Base-by-base conservation (phyloP, 169 alveolate genomes). In the Plasmodium relictum region DNA sequence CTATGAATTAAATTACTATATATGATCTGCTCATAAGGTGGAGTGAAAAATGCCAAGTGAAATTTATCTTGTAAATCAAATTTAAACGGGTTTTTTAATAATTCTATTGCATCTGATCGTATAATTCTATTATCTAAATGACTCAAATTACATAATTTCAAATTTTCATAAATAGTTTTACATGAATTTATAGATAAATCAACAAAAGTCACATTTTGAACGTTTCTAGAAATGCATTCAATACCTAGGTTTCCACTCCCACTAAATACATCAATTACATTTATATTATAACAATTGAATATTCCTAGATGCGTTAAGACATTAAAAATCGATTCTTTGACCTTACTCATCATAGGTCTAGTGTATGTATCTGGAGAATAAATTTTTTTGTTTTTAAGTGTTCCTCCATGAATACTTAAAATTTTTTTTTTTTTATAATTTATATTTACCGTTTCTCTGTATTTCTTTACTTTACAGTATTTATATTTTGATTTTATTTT, bases 241-340 rank as follows among this genome's bases (percentile, higher is more conserved):
- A 94, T 76, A 50, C 97, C 97, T 59, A 94, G 78, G n/a, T 96
- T 89, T 1, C 97, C 97, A 69, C 96, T 94, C 37, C 97, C 97
- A 61, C 97, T 91, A 50, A 87, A 94, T 26, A 94, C 73, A 59
- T 94, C 97, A 16, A 94, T 45, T 5, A 94, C 97, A 41, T 96
- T 94, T 41, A 66, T 61, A 71, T n/a, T 45, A 52, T 50, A 18
- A 44, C 62, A 65, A 72, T 88, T 85, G 12, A 93, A 93, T 50
- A 91, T 48, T 0, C 94, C 93, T 69, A 90, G 59, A 48, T 90
- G 94, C 6, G 90, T 73, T 62, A 93, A 56, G 9, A 88, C 24
- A 50, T 83, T 68, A 65, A 93, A 93, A 24, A 93, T 44, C 6
- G 95, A 88, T 58, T 88, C 88, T 52, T 93, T 93, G 31, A 93